A percentile compares a stretch with the other conserved stretches of the same genome.
phyloP scores from a whole-genome alignment of 495 filamentous ascomycete genomes.

The Xylaria scruposa region DNA sequence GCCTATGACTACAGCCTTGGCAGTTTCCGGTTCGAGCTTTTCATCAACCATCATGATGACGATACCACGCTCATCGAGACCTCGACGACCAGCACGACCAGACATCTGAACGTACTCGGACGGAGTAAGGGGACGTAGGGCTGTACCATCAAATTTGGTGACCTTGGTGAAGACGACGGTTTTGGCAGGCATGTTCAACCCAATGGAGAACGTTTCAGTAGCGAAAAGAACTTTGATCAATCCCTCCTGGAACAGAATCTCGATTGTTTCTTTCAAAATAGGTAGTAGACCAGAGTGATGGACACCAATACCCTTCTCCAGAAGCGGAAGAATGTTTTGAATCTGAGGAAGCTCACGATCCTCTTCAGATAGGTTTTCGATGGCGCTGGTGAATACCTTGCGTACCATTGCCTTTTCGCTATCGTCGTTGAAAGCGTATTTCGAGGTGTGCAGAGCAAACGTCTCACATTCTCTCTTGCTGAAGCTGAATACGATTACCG shows the following conservation, averaged over 20 bases:
- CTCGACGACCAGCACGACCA: constrained; percentile 91
- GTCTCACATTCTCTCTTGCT: constrained; percentile 95
- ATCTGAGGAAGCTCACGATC: constrained; percentile 89
- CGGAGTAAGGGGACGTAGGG: constrained; percentile 82
- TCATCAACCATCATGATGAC: constrained; percentile 99
- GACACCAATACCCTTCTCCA: constrained; percentile 92
- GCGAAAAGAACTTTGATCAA: constrained; percentile 98
- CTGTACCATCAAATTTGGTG: constrained; percentile 89
- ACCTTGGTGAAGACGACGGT: constrained; percentile 98
- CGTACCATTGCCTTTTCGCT: constrained; percentile 93
- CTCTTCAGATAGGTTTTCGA: constrained; percentile 88
- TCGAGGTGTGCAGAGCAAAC: constrained; percentile 81
- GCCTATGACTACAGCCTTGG: constrained; percentile 92
- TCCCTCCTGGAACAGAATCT: constrained; percentile 97
- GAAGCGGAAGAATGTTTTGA: constrained; percentile 83
- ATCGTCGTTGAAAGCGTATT: constrained; percentile 95
- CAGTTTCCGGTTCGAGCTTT: constrained; percentile 92
- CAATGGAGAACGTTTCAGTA: constrained; percentile 98
- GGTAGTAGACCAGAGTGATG: constrained; percentile 96
- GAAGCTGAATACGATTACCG: constrained; percentile 99
- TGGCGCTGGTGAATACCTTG: constrained; percentile 91
- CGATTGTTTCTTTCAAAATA: constrained; percentile 97
- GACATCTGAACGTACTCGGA: constrained; percentile 99
- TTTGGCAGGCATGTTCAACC: constrained; percentile 98
- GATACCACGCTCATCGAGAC: constrained; percentile 96